Evolutionary conservation across 768 basidiomycete species (phyloP), one percentile per base, ranked within the genome.

Genomic region (Phlebiopsis gigantea): DNA sequence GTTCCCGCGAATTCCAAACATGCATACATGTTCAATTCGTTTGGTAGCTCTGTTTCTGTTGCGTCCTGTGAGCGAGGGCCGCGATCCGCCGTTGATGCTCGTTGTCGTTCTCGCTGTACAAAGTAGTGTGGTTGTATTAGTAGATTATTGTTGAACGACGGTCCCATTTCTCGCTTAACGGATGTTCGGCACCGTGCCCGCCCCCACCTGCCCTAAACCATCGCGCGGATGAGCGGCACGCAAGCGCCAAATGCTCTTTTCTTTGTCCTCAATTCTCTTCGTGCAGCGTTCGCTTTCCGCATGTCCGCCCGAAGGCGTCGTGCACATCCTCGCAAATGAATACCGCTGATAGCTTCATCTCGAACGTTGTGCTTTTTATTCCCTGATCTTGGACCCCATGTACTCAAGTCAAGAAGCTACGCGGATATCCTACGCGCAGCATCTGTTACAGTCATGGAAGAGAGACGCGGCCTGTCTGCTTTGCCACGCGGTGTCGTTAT

Each of bases 361-460:
- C 15, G 2, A 28, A 17, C 15, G 22, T 5, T 25, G 22, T 10
- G 22, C 45, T 46, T 19, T 24, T 10, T 25, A 6, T 25, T 15
- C 22, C 45, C 45, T 5, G 3, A 21, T 15, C 9, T 17, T 19
- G 15, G 6, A 26, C 29, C 47, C 79, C 79, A 81, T 72, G 75
- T 75, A 79, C 82, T 48, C 76, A 73, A 81, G 84, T 86, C 84
- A 86, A 85, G 84, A 79, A 76, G 73, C 73, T 75, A 74, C 68
- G 62, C 66, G 39, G 48, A 51, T 47, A 24, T 65, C 65, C 39
- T 63, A 81, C 72, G 72, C 71, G 75, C 47, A 65, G 78, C 76
- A 78, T 75, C 79, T 85, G 84, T 86, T 86, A 86, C 83, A 83
- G 80, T 81, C 73, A 77, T 86, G 84, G 84, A 80, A 86, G 60